Evolutionary conservation across 306 rosid species (phyloP).

Genomic region (Prunus persica): Prunus_persica_NCBIv2 NC_034014.1:30181001-30181500

Average conservation of each 20-base stretch:
- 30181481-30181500: constrained; percentile 73
- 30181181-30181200: not conserved
- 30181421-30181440: constrained; percentile 84
- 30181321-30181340: constrained; percentile 77
- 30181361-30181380: constrained; percentile 75
- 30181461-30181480: constrained; percentile 90
- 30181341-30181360: constrained; percentile 80
- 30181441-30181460: constrained; percentile 86
- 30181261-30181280: constrained; percentile 83
- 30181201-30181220: constrained; percentile 18
- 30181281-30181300: constrained; percentile 89
- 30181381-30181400: constrained; percentile 87
- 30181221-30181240: constrained; percentile 65
- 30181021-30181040: too few species aligned
- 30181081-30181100: too few species aligned
- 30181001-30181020: too few species aligned
- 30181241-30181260: constrained; percentile 73
- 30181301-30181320: constrained; percentile 75
- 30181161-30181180: too few species aligned
- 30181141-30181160: too few species aligned
- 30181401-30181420: constrained; percentile 87
- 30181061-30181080: not conserved
- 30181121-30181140: too few species aligned
- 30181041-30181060: too few species aligned
- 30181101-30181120: too few species aligned